Evolutionary conservation across 495 filamentous ascomycete genomes (phyloP).

Genomic region (Trichoderma orchidacearum): DNA sequence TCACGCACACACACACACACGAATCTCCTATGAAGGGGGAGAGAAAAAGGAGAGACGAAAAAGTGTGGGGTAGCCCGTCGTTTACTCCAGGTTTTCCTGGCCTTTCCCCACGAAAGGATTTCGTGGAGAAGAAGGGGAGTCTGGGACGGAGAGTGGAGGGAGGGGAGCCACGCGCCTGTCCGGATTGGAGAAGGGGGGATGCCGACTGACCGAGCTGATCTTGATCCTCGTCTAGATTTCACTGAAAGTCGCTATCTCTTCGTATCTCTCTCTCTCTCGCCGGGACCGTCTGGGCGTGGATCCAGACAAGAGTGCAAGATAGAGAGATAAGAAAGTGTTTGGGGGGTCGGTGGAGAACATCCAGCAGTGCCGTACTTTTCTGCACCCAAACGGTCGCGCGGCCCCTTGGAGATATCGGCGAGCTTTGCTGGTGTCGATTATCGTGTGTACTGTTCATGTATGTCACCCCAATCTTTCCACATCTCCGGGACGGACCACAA

Average conservation of each 20-base stretch:
- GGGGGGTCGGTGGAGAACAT: background rate
- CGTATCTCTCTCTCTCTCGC: background rate
- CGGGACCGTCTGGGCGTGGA: background rate
- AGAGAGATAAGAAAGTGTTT: slow-evolving; percentile 1
- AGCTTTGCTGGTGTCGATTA: too few species aligned
- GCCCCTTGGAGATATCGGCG: too few species aligned
- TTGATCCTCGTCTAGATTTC: background rate
- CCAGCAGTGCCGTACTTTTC: too few species aligned
- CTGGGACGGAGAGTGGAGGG: too few species aligned
- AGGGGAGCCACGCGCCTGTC: too few species aligned
- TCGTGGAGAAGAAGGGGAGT: background rate
- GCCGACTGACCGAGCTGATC: background rate
- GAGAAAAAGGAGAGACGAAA: background rate
- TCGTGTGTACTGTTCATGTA: background rate
- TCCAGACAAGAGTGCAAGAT: background rate
- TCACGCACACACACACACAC: background rate
- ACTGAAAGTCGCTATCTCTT: background rate
- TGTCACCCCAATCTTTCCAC: slow-evolving; percentile 1
- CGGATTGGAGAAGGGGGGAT: too few species aligned
- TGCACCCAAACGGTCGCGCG: too few species aligned
- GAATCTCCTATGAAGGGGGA: background rate
- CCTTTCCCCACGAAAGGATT: background rate
- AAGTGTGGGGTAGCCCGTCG: background rate
- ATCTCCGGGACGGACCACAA: background rate
- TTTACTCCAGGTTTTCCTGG: background rate